Conservation (phyloP, 495 filamentous ascomycete species). For the Aspergillus leporis region DNA sequence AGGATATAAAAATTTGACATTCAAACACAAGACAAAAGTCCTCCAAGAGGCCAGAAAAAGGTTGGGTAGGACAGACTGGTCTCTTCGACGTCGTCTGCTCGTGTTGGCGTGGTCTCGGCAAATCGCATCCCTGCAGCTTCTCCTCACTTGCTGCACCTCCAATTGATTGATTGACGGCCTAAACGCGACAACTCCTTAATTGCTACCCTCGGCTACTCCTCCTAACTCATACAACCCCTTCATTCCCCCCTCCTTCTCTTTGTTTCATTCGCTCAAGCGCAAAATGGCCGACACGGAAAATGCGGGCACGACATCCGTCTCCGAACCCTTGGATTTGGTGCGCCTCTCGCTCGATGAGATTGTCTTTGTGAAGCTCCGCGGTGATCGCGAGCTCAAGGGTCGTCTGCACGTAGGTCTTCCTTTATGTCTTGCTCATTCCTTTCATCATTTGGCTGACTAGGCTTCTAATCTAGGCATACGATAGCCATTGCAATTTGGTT, state of each 20-base stretch:
- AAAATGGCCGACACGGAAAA: conserved; percentile 76
- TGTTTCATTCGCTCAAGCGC: neutral
- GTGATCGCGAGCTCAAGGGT: conserved; percentile 93
- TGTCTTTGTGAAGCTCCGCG: conserved; percentile 94
- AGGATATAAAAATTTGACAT: neutral
- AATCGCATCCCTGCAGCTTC: conserved; percentile 11
- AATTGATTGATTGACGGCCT: conserved; percentile 1
- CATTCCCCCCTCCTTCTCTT: neutral
- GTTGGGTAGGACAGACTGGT: neutral
- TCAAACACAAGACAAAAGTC: neutral
- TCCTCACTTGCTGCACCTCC: conserved; percentile 2
- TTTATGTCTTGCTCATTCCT: neutral
- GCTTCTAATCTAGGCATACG: conserved; percentile 71
- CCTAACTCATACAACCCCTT: neutral
- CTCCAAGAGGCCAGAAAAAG: neutral
- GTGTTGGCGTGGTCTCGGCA: conserved; percentile 16
- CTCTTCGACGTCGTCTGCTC: neutral
- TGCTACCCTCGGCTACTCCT: conserved; percentile 4
- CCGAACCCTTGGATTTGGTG: conserved; percentile 92
- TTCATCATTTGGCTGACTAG: neutral
- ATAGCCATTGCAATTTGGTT: conserved; percentile 98
- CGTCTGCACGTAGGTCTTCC: conserved; percentile 74
- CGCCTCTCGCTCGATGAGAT: conserved; percentile 91
- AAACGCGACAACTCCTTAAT: conserved; percentile 1
- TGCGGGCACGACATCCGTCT: conserved; percentile 59